These are phyloP conservation scores for Colletotrichum camelliae DNA, from an alignment of 2,329 filamentous ascomycete species.

Conservation along the genomic window DNA sequence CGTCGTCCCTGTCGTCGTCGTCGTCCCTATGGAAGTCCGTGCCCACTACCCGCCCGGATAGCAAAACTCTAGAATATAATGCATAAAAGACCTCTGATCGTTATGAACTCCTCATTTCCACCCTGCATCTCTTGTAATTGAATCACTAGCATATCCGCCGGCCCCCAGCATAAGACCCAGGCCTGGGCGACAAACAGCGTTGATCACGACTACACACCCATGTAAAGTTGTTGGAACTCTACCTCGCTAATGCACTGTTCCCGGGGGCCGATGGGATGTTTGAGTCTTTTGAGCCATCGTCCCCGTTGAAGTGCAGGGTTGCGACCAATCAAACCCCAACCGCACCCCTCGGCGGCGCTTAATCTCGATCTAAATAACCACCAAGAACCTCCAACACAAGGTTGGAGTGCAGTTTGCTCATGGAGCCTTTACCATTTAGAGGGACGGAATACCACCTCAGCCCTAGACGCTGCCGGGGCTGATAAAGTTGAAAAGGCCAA, in stretches of 20 bases:
- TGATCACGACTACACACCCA: not conserved
- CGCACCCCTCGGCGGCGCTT: not conserved
- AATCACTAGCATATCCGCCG: not conserved
- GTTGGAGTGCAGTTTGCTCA: not conserved
- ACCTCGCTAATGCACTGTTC: not conserved
- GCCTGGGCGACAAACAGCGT: not conserved
- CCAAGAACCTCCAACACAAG: not conserved
- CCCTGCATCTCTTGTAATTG: not conserved
- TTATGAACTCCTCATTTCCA: not conserved
- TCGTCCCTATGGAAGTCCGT: too few relatives aligned
- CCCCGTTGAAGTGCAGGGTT: not conserved
- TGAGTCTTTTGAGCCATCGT: not conserved
- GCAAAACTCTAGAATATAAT: not conserved
- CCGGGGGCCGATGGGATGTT: not conserved
- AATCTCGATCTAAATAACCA: not conserved
- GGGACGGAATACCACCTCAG: not conserved
- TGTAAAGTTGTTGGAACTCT: not conserved
- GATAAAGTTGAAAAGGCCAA: not conserved
- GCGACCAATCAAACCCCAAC: not conserved
- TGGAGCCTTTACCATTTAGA: not conserved
- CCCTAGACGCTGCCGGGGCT: not conserved
- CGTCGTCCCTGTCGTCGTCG: too few relatives aligned
- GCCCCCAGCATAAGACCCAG: not conserved
- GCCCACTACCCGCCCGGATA: too few relatives aligned
- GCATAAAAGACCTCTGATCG: not conserved